phyloP scores from a whole-genome alignment of 345 rosid species.

The Angophora floribunda region DNA sequence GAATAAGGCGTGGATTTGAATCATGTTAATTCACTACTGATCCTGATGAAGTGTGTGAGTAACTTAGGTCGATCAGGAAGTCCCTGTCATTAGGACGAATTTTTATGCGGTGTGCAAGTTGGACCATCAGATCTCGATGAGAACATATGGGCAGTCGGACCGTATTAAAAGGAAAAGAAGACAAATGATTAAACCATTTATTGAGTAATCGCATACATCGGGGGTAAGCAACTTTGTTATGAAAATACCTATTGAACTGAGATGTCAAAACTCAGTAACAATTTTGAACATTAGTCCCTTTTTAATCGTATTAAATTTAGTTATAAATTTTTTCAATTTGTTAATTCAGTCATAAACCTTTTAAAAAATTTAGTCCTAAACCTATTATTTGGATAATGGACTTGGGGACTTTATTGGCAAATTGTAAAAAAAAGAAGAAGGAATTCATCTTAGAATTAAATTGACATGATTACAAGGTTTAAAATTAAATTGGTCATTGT shows the following conservation, averaged over 20 bases:
- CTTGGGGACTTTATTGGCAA: neutral
- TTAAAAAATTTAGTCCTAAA: neutral
- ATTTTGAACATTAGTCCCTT: too few species aligned
- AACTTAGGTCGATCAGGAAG: neutral
- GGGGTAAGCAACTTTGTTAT: neutral
- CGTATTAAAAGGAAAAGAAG: neutral
- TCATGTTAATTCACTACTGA: neutral
- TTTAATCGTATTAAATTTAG: neutral
- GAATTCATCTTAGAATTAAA: neutral
- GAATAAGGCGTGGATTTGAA: neutral
- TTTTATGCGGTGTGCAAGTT: neutral
- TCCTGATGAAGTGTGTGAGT: neutral
- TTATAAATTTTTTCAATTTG: neutral
- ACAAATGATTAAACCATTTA: neutral
- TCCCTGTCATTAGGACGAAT: neutral
- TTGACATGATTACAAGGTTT: neutral
- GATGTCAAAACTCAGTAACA: neutral
- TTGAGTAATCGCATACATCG: neutral
- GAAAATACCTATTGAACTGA: neutral
- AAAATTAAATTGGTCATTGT: accelerated
- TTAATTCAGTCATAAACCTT: neutral
- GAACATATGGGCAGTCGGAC: neutral
- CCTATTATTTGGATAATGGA: neutral
- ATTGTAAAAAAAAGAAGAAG: neutral
- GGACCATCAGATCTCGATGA: neutral